Evolutionary conservation across 2,329 filamentous ascomycete genomes (phyloP).

Genomic region (Monilinia fructigena): DNA sequence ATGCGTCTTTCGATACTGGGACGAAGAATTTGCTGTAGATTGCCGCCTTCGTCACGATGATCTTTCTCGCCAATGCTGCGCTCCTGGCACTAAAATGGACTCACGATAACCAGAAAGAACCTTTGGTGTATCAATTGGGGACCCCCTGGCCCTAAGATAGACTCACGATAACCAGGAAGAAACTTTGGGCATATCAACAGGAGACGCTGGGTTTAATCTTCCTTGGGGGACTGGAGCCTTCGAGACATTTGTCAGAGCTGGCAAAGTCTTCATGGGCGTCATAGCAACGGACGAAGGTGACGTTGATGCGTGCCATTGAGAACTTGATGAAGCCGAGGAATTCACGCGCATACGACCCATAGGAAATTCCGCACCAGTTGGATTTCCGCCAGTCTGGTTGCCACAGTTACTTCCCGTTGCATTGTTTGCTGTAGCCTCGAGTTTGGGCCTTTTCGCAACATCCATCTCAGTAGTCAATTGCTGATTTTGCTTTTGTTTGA

Average conservation of each 20-base stretch:
- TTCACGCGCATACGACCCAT: conserved; percentile 29
- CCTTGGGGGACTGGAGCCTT: conserved; percentile 19
- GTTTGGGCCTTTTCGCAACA: conserved; percentile 38
- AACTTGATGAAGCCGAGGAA: conserved; percentile 29
- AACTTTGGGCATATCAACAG: conserved; percentile 29
- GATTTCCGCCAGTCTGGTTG: conserved; percentile 27
- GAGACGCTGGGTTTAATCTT: conserved; percentile 28
- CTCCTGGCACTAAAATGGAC: conserved; percentile 33
- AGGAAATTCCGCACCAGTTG: conserved; percentile 25
- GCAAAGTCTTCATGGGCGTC: conserved; percentile 15
- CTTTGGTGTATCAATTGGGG: conserved; percentile 26
- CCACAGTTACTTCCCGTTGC: conserved; percentile 30
- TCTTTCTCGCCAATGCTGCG: conserved; percentile 37
- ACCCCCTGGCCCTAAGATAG: conserved; percentile 31
- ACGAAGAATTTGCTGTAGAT: conserved; percentile 28
- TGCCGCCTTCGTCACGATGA: conserved; percentile 29
- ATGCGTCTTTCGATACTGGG: conserved; percentile 28
- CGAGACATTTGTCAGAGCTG: conserved; percentile 23
- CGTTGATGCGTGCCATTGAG: conserved; percentile 31
- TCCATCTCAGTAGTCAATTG: conserved; percentile 44
- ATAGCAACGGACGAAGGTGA: conserved; percentile 10
- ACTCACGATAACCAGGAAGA: conserved; percentile 39
- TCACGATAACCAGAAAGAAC: conserved; percentile 38
- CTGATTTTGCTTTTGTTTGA: conserved; percentile 69
- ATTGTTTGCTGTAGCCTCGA: conserved; percentile 35